phyloP scores from a whole-genome alignment of 2,329 filamentous ascomycete species.

The Chaetoscypha palmicola region DNA sequence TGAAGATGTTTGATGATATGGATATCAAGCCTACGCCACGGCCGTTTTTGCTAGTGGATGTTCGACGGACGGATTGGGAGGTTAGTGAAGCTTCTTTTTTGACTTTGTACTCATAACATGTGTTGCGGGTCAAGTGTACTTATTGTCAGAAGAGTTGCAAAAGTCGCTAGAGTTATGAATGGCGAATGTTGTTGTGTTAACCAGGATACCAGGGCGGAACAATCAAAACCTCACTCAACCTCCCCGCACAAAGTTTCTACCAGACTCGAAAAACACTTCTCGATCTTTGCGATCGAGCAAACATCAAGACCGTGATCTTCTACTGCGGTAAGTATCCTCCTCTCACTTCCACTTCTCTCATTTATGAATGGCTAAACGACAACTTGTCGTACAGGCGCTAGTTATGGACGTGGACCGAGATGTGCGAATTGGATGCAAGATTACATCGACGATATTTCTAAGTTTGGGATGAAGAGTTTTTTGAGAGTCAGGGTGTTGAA shows the following conservation, averaged over 20 bases:
- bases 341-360: background rate
- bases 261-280: conserved; percentile 42
- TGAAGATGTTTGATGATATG: conserved; percentile 36
- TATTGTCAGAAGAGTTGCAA: too few species aligned
- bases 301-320: conserved; percentile 43
- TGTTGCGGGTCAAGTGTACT: too few species aligned
- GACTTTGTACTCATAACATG: background rate
- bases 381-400: conserved; percentile 35
- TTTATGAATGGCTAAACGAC: background rate
- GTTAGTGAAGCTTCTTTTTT: conserved; percentile 19
- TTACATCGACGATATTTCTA: conserved; percentile 40
- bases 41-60: conserved; percentile 44
- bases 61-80: conserved; percentile 47
- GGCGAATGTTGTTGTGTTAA: too few species aligned
- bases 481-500: conserved; percentile 42
- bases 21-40: conserved; percentile 27
- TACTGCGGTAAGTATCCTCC: conserved; percentile 44
- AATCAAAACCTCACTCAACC: conserved; percentile 49
- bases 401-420: conserved; percentile 42
- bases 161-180: too few species aligned
- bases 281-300: conserved; percentile 43
- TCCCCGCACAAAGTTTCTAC: conserved; percentile 49
- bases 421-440: conserved; percentile 52
- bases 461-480: conserved; percentile 33
- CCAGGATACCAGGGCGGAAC: conserved; percentile 54